phyloP scores from a whole-genome alignment of 1,139 yeast species.

The Yarrowia galli region DNA sequence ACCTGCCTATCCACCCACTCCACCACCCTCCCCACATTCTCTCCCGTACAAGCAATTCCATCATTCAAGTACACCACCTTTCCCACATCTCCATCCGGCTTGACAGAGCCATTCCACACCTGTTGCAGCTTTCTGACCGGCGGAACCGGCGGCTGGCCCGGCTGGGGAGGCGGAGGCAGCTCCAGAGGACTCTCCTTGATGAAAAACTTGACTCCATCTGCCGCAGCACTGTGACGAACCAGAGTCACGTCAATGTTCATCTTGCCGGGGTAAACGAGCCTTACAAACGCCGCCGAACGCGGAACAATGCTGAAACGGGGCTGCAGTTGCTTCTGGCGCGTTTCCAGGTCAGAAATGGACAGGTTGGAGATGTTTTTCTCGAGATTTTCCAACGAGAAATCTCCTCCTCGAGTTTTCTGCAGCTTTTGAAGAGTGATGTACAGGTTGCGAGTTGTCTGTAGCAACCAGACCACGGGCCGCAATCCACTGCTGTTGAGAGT shows the following conservation, averaged over 20 bases:
- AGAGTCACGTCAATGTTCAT: constrained; percentile 31
- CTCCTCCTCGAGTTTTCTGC: constrained; percentile 7
- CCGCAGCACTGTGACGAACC: constrained; percentile 3
- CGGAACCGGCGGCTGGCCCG: neutral
- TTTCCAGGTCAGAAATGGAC: constrained; percentile 8
- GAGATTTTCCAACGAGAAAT: neutral
- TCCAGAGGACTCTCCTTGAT: constrained; percentile 14
- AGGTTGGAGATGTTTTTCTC: neutral
- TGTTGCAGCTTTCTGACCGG: neutral
- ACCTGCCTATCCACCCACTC: constrained; percentile 25
- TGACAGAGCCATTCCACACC: constrained; percentile 10
- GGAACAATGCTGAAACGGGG: constrained; percentile 39
- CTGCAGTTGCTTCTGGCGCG: constrained; percentile 13
- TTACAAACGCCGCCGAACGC: constrained; percentile 42
- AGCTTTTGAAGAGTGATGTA: constrained; percentile 45
- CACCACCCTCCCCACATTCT: constrained; percentile 18
- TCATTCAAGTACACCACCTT: constrained; percentile 21
- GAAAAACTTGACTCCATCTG: constrained; percentile 14
- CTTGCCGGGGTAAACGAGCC: constrained; percentile 40
- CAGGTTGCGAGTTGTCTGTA: constrained; percentile 46
- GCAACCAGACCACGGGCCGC: constrained; percentile 47
- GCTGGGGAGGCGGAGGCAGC: constrained; percentile 10
- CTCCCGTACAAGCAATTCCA: constrained; percentile 23
- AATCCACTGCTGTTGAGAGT: constrained; percentile 45
- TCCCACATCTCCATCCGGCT: constrained; percentile 2